phyloP scores from a whole-genome alignment of 345 rosid genomes.

The Eucalyptus victrix region DNA sequence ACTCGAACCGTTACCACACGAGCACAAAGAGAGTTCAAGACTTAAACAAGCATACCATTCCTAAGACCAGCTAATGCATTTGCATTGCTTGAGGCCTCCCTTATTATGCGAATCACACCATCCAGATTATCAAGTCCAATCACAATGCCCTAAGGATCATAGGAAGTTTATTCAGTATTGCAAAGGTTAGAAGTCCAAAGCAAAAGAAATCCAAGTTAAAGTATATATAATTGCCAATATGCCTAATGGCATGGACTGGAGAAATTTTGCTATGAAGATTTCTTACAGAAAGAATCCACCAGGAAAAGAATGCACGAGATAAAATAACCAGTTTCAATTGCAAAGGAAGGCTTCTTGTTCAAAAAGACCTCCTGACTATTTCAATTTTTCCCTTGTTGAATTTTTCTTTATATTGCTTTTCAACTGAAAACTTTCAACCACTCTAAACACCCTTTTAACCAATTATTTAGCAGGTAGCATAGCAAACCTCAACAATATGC shows the following conservation, averaged over 20 bases:
- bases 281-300: not conserved
- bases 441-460: not conserved
- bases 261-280: not conserved
- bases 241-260: not conserved
- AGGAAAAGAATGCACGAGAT: not conserved
- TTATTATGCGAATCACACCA: constrained; percentile 49
- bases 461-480: not conserved
- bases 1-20: not conserved
- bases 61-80: constrained; percentile 56
- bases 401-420: not conserved
- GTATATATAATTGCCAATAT: not conserved
- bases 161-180: not conserved
- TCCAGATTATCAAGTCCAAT: constrained; percentile 81
- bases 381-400: not conserved
- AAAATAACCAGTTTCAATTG: not conserved
- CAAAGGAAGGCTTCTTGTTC: not conserved
- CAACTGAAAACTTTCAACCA: not conserved
- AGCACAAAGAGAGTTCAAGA: not conserved
- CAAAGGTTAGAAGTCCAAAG: not conserved
- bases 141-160: constrained; percentile 53
- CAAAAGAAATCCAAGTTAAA: not conserved
- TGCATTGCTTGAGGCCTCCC: constrained; percentile 51
- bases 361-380: not conserved
- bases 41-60: constrained; percentile 26
- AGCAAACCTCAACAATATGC: constrained; percentile 79